phyloP scores from a whole-genome alignment of 2,329 filamentous ascomycete species.

The Fusarium nygamai region DNA sequence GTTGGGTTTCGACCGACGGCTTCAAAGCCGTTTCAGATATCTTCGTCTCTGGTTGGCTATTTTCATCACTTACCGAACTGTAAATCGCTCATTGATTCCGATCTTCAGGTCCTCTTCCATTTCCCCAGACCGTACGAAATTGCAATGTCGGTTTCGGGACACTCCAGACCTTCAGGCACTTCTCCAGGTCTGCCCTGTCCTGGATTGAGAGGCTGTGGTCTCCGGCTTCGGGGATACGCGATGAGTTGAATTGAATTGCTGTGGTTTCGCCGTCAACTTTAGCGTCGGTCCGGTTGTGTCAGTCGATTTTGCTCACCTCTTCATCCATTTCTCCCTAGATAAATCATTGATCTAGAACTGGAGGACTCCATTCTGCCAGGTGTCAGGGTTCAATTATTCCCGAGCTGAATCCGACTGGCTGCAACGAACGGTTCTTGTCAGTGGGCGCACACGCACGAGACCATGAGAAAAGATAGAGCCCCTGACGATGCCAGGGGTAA shows the following conservation, averaged over 20 bases:
- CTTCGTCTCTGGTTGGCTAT: slow-evolving; percentile 17
- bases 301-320: slow-evolving; percentile 2
- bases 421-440: slow-evolving; percentile 31
- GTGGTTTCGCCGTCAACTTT: neutral
- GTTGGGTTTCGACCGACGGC: slow-evolving; percentile 27
- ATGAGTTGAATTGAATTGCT: neutral
- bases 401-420: slow-evolving; percentile 24
- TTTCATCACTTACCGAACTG: slow-evolving; percentile 11
- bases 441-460: slow-evolving; percentile 16
- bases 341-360: slow-evolving; percentile 7
- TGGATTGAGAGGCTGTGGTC: neutral
- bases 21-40: slow-evolving; percentile 34
- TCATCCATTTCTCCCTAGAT: slow-evolving; percentile 18
- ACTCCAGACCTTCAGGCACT: slow-evolving; percentile 25
- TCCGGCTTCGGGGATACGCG: slow-evolving; percentile 30
- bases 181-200: slow-evolving; percentile 16
- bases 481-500: slow-evolving; percentile 21
- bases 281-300: slow-evolving; percentile 18
- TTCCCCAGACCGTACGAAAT: slow-evolving; percentile 37
- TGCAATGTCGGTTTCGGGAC: slow-evolving; percentile 25
- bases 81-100: slow-evolving; percentile 42
- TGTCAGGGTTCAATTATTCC: slow-evolving; percentile 34
- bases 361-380: slow-evolving; percentile 28
- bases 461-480: slow-evolving; percentile 20
- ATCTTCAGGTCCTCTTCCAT: slow-evolving; percentile 32